Base-by-base conservation (phyloP, 1,139 yeast species). In the Sugiyamaella novakii region DNA sequence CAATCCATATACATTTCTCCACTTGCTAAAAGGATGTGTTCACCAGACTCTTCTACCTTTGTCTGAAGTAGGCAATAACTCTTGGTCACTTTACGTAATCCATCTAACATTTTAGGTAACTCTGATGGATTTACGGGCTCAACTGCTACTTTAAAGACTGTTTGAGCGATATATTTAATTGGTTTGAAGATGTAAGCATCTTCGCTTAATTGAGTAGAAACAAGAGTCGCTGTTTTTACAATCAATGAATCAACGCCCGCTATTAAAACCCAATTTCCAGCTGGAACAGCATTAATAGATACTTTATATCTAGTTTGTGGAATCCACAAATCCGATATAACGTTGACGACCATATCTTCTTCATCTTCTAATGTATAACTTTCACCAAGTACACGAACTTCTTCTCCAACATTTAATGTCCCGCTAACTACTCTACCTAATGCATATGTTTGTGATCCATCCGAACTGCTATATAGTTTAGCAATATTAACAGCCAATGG, bases 1-100 rank as follows among this genome's bases (percentile, higher is more conserved):
- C 95, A 87, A 66, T 94, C 98, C 69, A 94, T 67, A 62, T 87
- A 88, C 14, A 92, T 62, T 63, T 94, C 98, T 3, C 98, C 98
- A 2, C 89, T 80, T 0, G 94, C 96, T 24, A 83, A 63, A 1
- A 94, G 64, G 0, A 83, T 81, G 64, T 85, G 88, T 60, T 91
- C 98, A 1, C 98, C 97, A 50, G 91, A 84, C 57, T 87, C 95
- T 64, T 88, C 96, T 1, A 86, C 91, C 54, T 77, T 80, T 5
- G 87, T 72, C 24, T 76, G 75, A 30, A 83, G 74, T 5, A 91
- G 81, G 11, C 86, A 76, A 61, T 87, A 91, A 1, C 84, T 71
- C 55, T 78, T 80, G 55, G 78, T 78, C 21, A 85, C 71, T 50
- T 75, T 78, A 53, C 85, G 73, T 44, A 92, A 69, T 0, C 91